A percentile compares a stretch with the other conserved stretches of the same genome.
Evolutionary conservation across 2,329 filamentous ascomycete genomes (phyloP).

Genomic region (Clarireedia hainanense): DNA sequence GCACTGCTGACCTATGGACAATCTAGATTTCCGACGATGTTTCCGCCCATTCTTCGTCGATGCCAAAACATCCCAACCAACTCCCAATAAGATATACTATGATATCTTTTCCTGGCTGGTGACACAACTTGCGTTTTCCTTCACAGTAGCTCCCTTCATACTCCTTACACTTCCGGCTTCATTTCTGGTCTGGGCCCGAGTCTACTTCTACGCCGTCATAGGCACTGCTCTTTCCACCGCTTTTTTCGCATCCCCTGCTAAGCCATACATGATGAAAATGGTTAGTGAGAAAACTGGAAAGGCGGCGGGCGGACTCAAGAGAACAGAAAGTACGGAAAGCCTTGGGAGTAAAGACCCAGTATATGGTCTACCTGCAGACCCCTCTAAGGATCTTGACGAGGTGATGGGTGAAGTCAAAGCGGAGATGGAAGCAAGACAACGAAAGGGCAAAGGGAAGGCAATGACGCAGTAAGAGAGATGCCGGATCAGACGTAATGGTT

Average conservation of each 20-base stretch:
- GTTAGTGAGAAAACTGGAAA: slow-evolving; percentile 51
- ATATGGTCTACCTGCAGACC: slow-evolving; percentile 73
- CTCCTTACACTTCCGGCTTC: slow-evolving; percentile 67
- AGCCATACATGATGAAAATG: slow-evolving; percentile 46
- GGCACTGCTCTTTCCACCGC: slow-evolving; percentile 56
- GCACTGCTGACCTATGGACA: neutral
- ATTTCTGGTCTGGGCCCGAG: slow-evolving; percentile 68
- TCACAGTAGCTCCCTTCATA: slow-evolving; percentile 77
- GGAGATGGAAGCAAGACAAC: slow-evolving; percentile 34
- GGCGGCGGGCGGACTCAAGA: slow-evolving; percentile 32
- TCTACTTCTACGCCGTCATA: slow-evolving; percentile 81
- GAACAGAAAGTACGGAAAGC: slow-evolving; percentile 50
- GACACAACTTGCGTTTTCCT: slow-evolving; percentile 79
- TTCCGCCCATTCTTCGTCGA: slow-evolving; percentile 90
- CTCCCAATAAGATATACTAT: slow-evolving; percentile 74
- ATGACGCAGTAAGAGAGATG: neutral
- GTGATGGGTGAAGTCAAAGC: slow-evolving; percentile 44
- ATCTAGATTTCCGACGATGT: slow-evolving; percentile 74
- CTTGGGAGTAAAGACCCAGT: slow-evolving; percentile 51
- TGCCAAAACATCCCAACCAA: slow-evolving; percentile 60
- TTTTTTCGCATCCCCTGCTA: slow-evolving; percentile 76
- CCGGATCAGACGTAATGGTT: neutral
- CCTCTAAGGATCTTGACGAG: slow-evolving; percentile 61
- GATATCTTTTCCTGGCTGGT: slow-evolving; percentile 67
- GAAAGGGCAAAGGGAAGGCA: slow-evolving; percentile 10